Evolutionary conservation across 2,329 filamentous ascomycete genomes (phyloP).

Genomic region (Epicoccum sorghinum): DNA sequence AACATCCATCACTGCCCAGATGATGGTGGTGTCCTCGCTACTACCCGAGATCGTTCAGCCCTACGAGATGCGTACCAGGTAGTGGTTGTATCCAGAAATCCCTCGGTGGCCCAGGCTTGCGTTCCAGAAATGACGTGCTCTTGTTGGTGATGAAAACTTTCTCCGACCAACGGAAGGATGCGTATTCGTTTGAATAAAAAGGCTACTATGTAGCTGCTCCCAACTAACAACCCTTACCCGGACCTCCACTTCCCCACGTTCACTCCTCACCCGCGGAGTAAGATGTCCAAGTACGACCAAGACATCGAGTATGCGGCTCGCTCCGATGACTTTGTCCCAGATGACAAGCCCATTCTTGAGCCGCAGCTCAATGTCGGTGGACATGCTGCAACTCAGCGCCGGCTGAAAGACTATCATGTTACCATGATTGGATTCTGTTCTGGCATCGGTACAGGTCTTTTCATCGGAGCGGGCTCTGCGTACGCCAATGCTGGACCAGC

Average conservation of each 20-base stretch:
- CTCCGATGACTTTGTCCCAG: constrained; percentile 11
- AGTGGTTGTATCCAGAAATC: neutral
- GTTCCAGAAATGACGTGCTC: constrained; percentile 26
- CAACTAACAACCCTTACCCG: neutral
- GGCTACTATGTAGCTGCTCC: neutral
- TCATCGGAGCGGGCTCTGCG: constrained; percentile 27
- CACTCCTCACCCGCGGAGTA: neutral
- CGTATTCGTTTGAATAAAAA: constrained; percentile 10
- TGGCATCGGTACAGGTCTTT: constrained; percentile 27
- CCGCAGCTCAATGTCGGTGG: constrained; percentile 28
- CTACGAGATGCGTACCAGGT: neutral
- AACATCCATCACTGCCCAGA: neutral
- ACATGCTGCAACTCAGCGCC: constrained; percentile 26
- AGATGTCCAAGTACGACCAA: constrained; percentile 18
- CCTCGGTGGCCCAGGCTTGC: constrained; percentile 20
- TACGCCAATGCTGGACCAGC: constrained; percentile 49
- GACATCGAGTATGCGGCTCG: constrained; percentile 23
- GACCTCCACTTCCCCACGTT: constrained; percentile 6
- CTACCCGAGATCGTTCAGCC: constrained; percentile 1
- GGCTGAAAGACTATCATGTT: constrained; percentile 26
- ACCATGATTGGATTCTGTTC: constrained; percentile 31
- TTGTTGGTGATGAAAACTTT: constrained; percentile 23
- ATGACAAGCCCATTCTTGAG: constrained; percentile 25
- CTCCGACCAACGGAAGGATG: constrained; percentile 5
- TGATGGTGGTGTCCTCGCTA: neutral